Evolutionary conservation across 306 rosid genomes (phyloP).

Genomic region (Mimosa pudica): DNA sequence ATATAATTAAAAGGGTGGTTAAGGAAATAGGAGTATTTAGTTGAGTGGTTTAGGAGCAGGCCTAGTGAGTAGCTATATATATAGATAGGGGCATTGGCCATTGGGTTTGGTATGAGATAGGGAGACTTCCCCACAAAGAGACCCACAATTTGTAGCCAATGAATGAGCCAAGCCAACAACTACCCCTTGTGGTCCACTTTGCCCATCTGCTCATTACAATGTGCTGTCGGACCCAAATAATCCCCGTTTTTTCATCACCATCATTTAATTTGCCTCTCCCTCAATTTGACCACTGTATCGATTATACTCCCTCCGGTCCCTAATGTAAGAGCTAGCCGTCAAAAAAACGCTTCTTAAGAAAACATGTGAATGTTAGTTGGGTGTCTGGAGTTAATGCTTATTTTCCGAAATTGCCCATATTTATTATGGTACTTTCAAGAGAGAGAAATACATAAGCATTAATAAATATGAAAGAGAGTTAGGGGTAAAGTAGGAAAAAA

Average conservation of each 20-base stretch:
- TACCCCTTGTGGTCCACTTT: constrained; percentile 36
- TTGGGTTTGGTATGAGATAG: background rate
- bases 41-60: background rate
- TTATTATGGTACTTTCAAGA: too few species aligned
- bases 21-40: background rate
- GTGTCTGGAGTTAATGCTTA: too few species aligned
- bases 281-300: background rate
- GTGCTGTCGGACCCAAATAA: constrained; percentile 35
- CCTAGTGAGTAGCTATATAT: background rate
- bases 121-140: constrained; percentile 17
- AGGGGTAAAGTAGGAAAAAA: too few species aligned
- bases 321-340: too few species aligned
- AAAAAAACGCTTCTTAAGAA: too few species aligned
- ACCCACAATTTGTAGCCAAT: constrained; percentile 38
- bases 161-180: constrained; percentile 39
- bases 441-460: too few species aligned
- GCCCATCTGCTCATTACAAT: constrained; percentile 32
- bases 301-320: too few species aligned
- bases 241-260: background rate
- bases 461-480: too few species aligned
- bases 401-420: too few species aligned
- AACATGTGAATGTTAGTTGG: too few species aligned
- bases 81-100: background rate
- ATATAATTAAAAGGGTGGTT: background rate
- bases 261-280: background rate